These are phyloP conservation scores for Narthecium ossifragum DNA, from an alignment of 106 monocot species.

Conservation along the genomic window DNA sequence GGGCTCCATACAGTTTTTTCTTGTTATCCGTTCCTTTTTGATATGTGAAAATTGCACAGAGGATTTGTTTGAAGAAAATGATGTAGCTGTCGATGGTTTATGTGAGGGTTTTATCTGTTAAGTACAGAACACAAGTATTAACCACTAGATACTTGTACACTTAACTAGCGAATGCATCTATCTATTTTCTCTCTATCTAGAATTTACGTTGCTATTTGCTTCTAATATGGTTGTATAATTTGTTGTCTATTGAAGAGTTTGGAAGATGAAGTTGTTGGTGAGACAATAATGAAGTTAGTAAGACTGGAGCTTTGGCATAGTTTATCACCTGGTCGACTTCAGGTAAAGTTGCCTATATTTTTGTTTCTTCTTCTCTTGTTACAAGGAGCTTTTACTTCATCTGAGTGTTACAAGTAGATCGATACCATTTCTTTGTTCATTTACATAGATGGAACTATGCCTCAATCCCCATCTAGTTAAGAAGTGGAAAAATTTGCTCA, in stretches of 20 bases:
- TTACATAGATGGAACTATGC: conserved; percentile 83
- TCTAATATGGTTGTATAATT: no score
- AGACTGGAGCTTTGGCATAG: conserved; percentile 87
- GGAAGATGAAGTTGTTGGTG: conserved; percentile 94
- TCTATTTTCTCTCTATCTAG: no score
- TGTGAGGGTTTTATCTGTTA: no score
- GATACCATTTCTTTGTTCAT: conserved; percentile 2
- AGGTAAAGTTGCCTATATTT: conserved; percentile 58
- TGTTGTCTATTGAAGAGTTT: conserved; percentile 72
- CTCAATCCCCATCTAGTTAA: conserved; percentile 85
- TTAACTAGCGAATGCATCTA: no score
- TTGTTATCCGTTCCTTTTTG: no score
- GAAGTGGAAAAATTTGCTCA: conserved; percentile 93
- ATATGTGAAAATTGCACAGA: no score
- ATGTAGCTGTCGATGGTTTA: no score
- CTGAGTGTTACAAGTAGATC: neutral
- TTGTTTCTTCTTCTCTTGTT: neutral
- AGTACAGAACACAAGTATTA: no score
- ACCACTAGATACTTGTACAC: no score
- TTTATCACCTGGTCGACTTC: conserved; percentile 77
- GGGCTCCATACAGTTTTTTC: no score
- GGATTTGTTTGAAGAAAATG: no score
- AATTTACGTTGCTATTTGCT: no score
- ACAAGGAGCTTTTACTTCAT: neutral
- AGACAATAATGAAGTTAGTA: conserved; percentile 89